Evolutionary conservation across 768 basidiomycete species (phyloP).

Genomic region (Floccularia luteovirens): DNA sequence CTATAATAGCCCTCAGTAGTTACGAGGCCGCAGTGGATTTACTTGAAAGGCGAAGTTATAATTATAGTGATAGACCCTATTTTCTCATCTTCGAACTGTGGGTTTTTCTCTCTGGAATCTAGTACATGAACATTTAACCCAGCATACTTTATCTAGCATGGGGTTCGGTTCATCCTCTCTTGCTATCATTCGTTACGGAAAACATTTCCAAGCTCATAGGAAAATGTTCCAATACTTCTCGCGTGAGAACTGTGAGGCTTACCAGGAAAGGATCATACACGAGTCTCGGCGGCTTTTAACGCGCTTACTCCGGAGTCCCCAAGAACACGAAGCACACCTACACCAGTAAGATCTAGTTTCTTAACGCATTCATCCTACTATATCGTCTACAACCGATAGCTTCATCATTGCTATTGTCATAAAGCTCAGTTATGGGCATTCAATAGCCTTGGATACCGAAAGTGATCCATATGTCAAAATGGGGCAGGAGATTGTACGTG

Average conservation of each 20-base stretch:
- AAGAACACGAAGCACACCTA: neutral
- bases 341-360: neutral
- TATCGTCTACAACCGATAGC: no score
- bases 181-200: conserved; percentile 8
- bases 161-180: conserved; percentile 2
- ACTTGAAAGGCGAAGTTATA: neutral
- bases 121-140: neutral
- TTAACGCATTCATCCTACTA: no score
- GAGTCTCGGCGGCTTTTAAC: conserved; percentile 5
- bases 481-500: neutral
- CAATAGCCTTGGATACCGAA: neutral
- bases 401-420: neutral
- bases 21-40: neutral
- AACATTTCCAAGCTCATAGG: conserved; percentile 8
- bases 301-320: no score
- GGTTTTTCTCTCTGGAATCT: no score
- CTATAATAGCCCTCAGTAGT: neutral
- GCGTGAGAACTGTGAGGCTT: no score
- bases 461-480: conserved; percentile 1
- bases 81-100: neutral
- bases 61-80: neutral
- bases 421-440: neutral
- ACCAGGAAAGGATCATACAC: conserved; percentile 5
- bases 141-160: no score
- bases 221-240: conserved; percentile 9